Base-by-base conservation (phyloP, 2,329 filamentous ascomycete genomes). In the Macroventuria anomochaeta region DNA sequence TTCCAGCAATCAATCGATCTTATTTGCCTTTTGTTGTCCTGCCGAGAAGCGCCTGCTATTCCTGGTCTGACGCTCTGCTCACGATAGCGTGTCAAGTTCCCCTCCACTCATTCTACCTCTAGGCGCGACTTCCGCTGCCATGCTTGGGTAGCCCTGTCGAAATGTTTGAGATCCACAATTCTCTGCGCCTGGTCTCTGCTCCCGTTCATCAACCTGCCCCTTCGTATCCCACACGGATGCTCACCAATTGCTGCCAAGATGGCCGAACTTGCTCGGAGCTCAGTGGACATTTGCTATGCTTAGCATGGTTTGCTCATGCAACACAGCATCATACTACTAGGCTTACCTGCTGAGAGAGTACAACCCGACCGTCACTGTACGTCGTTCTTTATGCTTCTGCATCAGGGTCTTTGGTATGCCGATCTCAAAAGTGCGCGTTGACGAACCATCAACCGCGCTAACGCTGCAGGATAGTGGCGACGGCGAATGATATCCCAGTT, bases 381-480 rank as follows among this genome's bases (percentile, higher is more conserved):
- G 46, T 69, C 51, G 64, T 63, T 70, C 57, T 68, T 63, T 65
- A 70, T 70, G 65, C 66, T 63, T 62, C 64, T 59, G 53, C 61
- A 64, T 66, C 59, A 68, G 68, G 64, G 62, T 57, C 65, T 59
- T 64, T 59, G 50, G 66, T 56, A 51, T 64, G 70, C 63, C 66
- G 71, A 74, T 74, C 71, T 57, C 64, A 64, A 68, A 59, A 61
- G 61, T 63, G 63, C 67, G 68, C 69, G 64, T 73, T 67, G 65
- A 70, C 63, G 58, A 68, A 67, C 69, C 59, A 60, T 67, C 64
- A 50, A 58, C 41, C 47, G 63, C 70, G 68, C 71, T 74, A 73
- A 64, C 63, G 59, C 69, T 70, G 70, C 70, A 73, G 61, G 55
- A 61, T 53, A 61, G 71, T 74, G 71, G 71, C 71, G 64, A 74